Percentiles rank a stretch among this genome's conserved stretches.
Evolutionary conservation across 2,329 filamentous ascomycete species (phyloP).

Genomic region (Penicillium griseofulvum): DNA sequence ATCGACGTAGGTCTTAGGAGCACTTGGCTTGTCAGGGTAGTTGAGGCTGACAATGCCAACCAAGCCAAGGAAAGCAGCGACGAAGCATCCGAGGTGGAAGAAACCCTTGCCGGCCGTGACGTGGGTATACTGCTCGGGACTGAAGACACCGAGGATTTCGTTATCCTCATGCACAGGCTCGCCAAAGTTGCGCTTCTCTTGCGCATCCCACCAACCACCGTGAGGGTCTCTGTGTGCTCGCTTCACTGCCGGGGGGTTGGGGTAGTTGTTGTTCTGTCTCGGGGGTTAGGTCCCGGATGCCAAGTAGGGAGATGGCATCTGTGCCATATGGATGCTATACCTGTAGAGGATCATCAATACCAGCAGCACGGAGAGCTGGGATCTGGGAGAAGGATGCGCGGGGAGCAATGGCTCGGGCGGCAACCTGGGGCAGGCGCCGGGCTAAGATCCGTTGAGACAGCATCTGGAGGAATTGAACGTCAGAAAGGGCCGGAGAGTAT

Average conservation of each 20-base stretch:
- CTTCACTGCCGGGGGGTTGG: slow-evolving; percentile 63
- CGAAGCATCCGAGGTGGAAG: slow-evolving; percentile 66
- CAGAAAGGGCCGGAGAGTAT: background rate
- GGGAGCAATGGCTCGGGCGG: slow-evolving; percentile 37
- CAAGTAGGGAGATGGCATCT: background rate
- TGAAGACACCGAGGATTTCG: slow-evolving; percentile 86
- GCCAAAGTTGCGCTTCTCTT: slow-evolving; percentile 94
- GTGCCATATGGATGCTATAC: slow-evolving; percentile 26
- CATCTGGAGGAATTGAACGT: slow-evolving; percentile 39
- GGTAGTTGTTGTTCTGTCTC: slow-evolving; percentile 47
- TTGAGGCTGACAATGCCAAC: slow-evolving; percentile 65
- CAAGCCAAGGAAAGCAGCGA: slow-evolving; percentile 62
- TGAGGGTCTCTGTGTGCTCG: slow-evolving; percentile 90
- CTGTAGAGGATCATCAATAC: slow-evolving; percentile 45
- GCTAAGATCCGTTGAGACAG: slow-evolving; percentile 46
- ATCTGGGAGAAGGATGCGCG: slow-evolving; percentile 45
- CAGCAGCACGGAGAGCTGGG: slow-evolving; percentile 38
- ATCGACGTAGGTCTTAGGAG: slow-evolving; percentile 65
- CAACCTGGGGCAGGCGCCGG: slow-evolving; percentile 42
- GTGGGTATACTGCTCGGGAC: slow-evolving; percentile 86
- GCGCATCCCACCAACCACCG: slow-evolving; percentile 93
- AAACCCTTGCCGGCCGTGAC: slow-evolving; percentile 68
- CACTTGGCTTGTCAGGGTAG: slow-evolving; percentile 71
- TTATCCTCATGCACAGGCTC: slow-evolving; percentile 97
- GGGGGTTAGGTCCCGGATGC: slow-evolving; percentile 18